phyloP scores from a whole-genome alignment of 768 basidiomycete species.

The Lentinus tigrinus region DNA sequence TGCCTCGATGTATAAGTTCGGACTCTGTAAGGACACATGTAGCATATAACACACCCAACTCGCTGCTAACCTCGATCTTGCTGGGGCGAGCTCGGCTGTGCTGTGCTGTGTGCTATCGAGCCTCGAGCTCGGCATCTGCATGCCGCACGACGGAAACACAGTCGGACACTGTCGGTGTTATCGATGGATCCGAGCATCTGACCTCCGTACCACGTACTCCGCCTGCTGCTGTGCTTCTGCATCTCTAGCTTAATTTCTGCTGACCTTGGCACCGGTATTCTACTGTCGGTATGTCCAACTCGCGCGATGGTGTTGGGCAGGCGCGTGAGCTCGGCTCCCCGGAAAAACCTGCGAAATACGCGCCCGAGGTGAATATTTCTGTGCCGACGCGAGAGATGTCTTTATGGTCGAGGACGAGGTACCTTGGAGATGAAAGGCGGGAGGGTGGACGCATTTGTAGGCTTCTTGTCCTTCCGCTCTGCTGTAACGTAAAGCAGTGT shows the following conservation, averaged over 20 bases:
- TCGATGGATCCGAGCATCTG: not conserved
- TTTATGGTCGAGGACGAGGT: not conserved
- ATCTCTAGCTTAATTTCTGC: not conserved
- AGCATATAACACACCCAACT: not conserved
- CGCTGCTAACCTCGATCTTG: not conserved
- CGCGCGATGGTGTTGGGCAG: slow-evolving; percentile 9
- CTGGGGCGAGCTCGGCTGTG: not conserved
- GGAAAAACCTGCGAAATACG: slow-evolving; percentile 8
- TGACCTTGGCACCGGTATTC: not conserved
- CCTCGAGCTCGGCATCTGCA: not conserved
- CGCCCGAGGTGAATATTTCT: slow-evolving; percentile 18
- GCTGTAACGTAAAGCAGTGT: no score
- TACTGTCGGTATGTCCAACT: not conserved
- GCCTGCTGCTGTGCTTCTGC: not conserved
- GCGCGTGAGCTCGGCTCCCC: slow-evolving; percentile 11
- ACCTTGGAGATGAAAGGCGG: slow-evolving; percentile 16
- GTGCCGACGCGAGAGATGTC: not conserved
- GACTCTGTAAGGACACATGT: not conserved
- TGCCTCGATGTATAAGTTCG: not conserved
- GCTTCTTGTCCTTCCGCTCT: not conserved
- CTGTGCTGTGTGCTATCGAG: not conserved
- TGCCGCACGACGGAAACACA: not conserved
- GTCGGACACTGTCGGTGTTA: not conserved
- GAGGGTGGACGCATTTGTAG: slow-evolving; percentile 5
- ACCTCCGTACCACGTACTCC: not conserved